Base-by-base conservation (phyloP, 2,329 filamentous ascomycete genomes). In the Colletotrichum magnum region DNA sequence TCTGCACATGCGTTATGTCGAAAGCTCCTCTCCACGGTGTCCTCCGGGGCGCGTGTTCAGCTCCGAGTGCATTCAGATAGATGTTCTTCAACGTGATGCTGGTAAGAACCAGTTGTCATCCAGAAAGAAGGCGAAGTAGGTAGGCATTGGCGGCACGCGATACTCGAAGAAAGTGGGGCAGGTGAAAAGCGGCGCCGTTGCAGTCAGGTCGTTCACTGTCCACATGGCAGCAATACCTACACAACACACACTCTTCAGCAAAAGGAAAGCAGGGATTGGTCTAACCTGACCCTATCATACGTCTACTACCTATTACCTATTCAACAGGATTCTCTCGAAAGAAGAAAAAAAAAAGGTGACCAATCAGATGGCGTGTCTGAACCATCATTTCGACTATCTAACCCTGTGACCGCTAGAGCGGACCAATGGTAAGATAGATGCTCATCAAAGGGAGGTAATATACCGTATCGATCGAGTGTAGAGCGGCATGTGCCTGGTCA, bases 301-400 rank as follows among this genome's bases (percentile, higher is more conserved):
- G 65, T 48, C 36, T 52, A 24, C 21, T 24, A 4, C 21, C 21
- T 24, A 18, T 18, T 18, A 24, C 21, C 21, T 24, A 24, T 24
- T 24, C 21, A 24, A 24, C 21, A 16, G 59, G 47, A 54, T 58
- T 41, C 26, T 28, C 10, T 47, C 60, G 53, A 26, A 41, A 58
- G 41, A 65, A 50, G 56, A 48, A 50, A 50, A 59, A 48, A 50
- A 32, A 32, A 7, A 43, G 21, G 21, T 10, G 47, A 24, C 66
- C 66, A 65, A 68, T 65, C 21, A 64, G 56, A 54, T 52, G 48
- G 15, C 32, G 54, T 59, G 50, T 26, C 54, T 65, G 54, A 24
- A 21, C 66, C 61, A 65, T 41, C 48, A 53, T 45, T 39, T 64
- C 18, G 53, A 53, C 53, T 32, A 24, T 4, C 21, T 24, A 48